Evolutionary conservation across 23 red algal genomes (phyloP).

Genomic region (Gracilariopsis chorda): DNA sequence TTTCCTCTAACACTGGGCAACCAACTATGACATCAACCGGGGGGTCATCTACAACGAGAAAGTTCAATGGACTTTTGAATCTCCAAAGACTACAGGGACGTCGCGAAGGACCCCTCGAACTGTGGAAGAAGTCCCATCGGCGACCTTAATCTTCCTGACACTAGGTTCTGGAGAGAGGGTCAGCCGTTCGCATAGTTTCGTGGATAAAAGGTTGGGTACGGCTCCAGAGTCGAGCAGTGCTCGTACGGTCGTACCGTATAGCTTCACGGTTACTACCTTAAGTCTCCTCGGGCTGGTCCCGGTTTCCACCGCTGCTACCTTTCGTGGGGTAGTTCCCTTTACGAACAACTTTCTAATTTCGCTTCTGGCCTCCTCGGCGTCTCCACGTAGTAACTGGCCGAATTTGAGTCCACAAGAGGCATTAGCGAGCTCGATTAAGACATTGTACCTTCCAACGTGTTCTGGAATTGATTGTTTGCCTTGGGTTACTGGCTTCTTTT

Average conservation of each 20-base stretch:
- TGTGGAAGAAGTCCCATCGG: not conserved
- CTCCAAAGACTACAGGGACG: not conserved
- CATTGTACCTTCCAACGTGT: constrained; percentile 3
- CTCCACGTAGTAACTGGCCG: constrained; percentile 14
- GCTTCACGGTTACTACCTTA: constrained; percentile 13
- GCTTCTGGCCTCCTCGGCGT: not conserved
- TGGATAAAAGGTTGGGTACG: not conserved
- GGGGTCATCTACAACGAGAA: not conserved
- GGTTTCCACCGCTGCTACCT: not conserved
- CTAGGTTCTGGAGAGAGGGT: not conserved
- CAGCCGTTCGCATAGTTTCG: not conserved
- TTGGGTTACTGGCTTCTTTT: not conserved
- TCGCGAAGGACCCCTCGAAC: not conserved
- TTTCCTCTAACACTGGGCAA: not conserved
- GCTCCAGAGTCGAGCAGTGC: not conserved
- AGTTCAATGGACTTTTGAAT: not conserved
- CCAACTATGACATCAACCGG: not conserved
- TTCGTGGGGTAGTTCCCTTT: not conserved
- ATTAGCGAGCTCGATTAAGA: not conserved
- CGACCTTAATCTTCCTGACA: not conserved
- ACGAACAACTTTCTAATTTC: not conserved
- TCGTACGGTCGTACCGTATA: not conserved
- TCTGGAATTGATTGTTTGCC: not conserved
- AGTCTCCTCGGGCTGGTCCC: not conserved
- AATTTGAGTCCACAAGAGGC: not conserved